Evolutionary conservation across 306 rosid genomes (phyloP), one percentile per base, ranked within the genome.

Genomic region (Rosa persica): DNA sequence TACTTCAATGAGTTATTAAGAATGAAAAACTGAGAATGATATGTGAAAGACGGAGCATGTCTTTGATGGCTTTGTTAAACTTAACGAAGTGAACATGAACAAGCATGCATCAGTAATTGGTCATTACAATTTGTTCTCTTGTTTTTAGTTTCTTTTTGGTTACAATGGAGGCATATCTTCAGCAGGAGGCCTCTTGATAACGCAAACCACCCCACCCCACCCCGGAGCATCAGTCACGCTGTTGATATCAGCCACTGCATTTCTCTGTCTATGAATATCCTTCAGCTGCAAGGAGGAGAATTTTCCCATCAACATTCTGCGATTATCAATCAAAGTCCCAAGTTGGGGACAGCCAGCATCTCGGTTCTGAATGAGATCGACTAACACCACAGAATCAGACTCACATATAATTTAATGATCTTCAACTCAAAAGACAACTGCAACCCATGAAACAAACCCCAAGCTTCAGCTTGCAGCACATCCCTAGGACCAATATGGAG

Each of bases 181-280:
- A 55, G 94, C 23, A 54, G 60, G 4, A 20, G 12, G 60, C 60
- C 25, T 54, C 25, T 20, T 54, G 25, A 20, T 7, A 54, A 6
- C 20, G 61, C 25, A 54, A 52, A 5, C n/a, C 22, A n/a, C n/a
- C n/a, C n/a, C n/a, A n/a, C n/a, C n/a, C n/a, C n/a, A n/a, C n/a
- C 57, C n/a, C 7, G 16, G 54, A 49, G 20, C 2, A 47, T 12
- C 3, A 49, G 2, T 16, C 6, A 49, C 17, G 0, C 55, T 49
- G 20, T 49, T 16, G 22, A 19, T 52, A 17, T 52, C 58, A 52
- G 22, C 58, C n/a, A 52, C 17, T 47, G 4, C 17, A 12, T 12
- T 47, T 47, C 51, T 47, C 51, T 47, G n/a, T n/a, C 51, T 12
- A 47, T 47, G 12, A 10, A 47, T 12, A 47, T 47, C 17, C 51